Base-by-base conservation (phyloP, 2,329 filamentous ascomycete genomes). In the Microdochium nivale region DNA sequence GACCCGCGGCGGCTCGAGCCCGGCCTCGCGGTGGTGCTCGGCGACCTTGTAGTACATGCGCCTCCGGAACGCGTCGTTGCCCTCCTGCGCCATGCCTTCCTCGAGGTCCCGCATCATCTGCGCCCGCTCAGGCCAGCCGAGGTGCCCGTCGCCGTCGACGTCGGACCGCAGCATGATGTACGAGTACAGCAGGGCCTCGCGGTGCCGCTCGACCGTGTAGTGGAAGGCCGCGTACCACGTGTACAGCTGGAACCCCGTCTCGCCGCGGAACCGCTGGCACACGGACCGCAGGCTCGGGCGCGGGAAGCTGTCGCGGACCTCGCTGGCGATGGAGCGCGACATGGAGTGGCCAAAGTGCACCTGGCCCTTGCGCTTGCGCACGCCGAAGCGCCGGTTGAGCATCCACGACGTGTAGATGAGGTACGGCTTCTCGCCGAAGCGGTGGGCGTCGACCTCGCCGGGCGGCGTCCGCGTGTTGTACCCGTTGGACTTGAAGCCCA, bases 201-300 rank as follows among this genome's bases (percentile, higher is more conserved):
- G 40, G 40, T 44, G 40, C 21, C 40, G 40, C 40, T 44, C 40
- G n/a, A 44, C 40, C 21, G 40, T 44, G 40, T 44, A 44, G 40
- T 44, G 40, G 40, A 44, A 44, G 7, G 40, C 40, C 40, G 40
- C 40, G 40, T 44, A 44, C 40, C 40, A 44, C 40, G 40, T 44
- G 40, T 44, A 44, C 40, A 44, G 40, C 40, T 44, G 40, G 40
- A 44, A 44, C n/a, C 40, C 40, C 13, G 40, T 44, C 40, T 44
- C 40, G n/a, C 40, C 40, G 21, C 40, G 40, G 40, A 44, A 44
- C 40, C 40, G 40, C 40, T 44, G 40, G 40, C 40, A 44, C 5
- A 19, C 40, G 9, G 40, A 44, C 5, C 40, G n/a, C 40, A 44
- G 40, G 2, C 16, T 23, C 13, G 40, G 40, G 16, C 40, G 40